Percentiles rank a stretch among this genome's conserved stretches.
Conservation (phyloP, 306 rosid genomes). For the Cyclanthera cordifolia region DNA sequence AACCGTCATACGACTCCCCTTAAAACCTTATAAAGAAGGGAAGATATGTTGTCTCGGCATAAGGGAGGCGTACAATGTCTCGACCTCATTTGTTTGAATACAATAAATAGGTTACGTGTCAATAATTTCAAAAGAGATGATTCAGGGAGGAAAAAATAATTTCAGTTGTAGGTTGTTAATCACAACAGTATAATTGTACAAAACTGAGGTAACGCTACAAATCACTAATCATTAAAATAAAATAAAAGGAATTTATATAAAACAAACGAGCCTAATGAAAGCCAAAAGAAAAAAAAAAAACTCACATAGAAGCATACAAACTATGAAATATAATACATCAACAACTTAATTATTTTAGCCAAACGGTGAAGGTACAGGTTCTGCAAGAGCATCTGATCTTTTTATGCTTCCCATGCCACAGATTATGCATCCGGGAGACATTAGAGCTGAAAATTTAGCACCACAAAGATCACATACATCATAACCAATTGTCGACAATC, state of each 20-base stretch:
- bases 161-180: too few relatives aligned
- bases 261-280: neutral
- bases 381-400: conserved; percentile 78
- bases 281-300: neutral
- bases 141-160: neutral
- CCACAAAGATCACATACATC: conserved; percentile 99
- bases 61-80: too few relatives aligned
- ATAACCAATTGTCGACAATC: conserved; percentile 86
- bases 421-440: conserved; percentile 75
- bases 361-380: conserved; percentile 86
- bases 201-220: neutral
- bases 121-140: neutral
- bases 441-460: conserved; percentile 78
- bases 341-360: conserved; percentile 29
- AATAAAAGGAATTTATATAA: neutral
- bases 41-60: too few relatives aligned
- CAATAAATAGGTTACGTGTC: neutral
- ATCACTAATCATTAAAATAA: neutral
- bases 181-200: too few relatives aligned
- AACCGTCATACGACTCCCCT: too few relatives aligned
- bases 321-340: neutral
- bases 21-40: too few relatives aligned
- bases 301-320: conserved; percentile 1
- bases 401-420: conserved; percentile 97
- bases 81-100: too few relatives aligned